A percentile compares a stretch with the other conserved stretches of the same genome.
Evolutionary conservation across 495 filamentous ascomycete species (phyloP).

Genomic region (Schizothecium vesticola): DNA sequence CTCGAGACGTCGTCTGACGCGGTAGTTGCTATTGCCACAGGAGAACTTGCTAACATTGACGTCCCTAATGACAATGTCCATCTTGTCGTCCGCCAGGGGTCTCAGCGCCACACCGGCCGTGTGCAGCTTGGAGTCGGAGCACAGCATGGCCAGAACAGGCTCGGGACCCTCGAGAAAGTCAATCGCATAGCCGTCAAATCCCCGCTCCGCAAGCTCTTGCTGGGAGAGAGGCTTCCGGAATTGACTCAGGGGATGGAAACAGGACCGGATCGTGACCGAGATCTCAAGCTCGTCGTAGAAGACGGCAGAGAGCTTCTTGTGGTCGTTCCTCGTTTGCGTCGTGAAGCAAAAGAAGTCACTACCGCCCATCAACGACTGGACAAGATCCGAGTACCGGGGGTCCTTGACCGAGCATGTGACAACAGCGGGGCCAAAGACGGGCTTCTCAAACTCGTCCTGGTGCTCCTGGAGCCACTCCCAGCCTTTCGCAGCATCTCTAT

Average conservation of each 20-base stretch:
- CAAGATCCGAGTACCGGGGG: slow-evolving; percentile 60
- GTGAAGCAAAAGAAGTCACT: slow-evolving; percentile 71
- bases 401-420: slow-evolving; percentile 79
- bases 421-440: slow-evolving; percentile 80
- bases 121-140: slow-evolving; percentile 59
- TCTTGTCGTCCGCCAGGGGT: slow-evolving; percentile 62
- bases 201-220: slow-evolving; percentile 49
- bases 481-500: slow-evolving; percentile 57
- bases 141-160: slow-evolving; percentile 82
- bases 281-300: slow-evolving; percentile 53
- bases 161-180: slow-evolving; percentile 77
- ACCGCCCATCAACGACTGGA: slow-evolving; percentile 64
- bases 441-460: slow-evolving; percentile 64
- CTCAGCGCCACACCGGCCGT: slow-evolving; percentile 55
- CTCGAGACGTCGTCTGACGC: slow-evolving; percentile 60
- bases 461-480: slow-evolving; percentile 80
- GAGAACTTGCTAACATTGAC: slow-evolving; percentile 56
- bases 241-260: slow-evolving; percentile 40
- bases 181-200: slow-evolving; percentile 73
- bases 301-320: slow-evolving; percentile 58
- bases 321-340: slow-evolving; percentile 64
- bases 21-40: slow-evolving; percentile 52
- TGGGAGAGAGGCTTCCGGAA: slow-evolving; percentile 53
- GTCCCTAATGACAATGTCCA: slow-evolving; percentile 47
- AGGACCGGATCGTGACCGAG: slow-evolving; percentile 58